Evolutionary conservation across 768 basidiomycete genomes (phyloP).

Genomic region (Amanita brunnescens): DNA sequence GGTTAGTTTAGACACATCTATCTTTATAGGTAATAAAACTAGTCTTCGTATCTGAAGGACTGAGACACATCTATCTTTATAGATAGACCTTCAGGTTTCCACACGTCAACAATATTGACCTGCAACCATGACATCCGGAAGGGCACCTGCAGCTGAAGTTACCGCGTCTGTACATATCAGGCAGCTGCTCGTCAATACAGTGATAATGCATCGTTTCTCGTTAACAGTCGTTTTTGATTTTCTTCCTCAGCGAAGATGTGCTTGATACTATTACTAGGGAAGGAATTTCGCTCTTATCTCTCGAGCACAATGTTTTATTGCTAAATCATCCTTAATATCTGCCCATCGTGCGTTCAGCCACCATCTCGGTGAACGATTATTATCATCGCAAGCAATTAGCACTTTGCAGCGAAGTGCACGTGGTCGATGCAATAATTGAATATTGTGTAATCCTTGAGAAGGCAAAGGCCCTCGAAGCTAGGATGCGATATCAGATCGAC

Average conservation of each 20-base stretch:
- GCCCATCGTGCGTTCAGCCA: conserved; percentile 66
- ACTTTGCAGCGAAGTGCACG: conserved; percentile 39
- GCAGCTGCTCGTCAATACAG: conserved; percentile 49
- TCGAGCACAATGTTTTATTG: conserved; percentile 79
- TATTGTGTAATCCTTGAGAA: conserved; percentile 83
- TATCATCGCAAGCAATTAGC: conserved; percentile 46
- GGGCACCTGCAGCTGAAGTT: conserved; percentile 15
- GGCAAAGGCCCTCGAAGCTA: conserved; percentile 70
- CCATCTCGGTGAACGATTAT: conserved; percentile 41
- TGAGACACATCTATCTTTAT: no score
- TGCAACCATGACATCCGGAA: neutral
- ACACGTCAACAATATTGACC: no score
- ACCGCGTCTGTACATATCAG: conserved; percentile 41
- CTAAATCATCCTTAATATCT: conserved; percentile 72
- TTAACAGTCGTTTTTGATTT: conserved; percentile 1
- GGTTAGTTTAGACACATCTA: no score
- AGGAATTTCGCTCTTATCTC: conserved; percentile 85
- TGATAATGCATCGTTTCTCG: conserved; percentile 25
- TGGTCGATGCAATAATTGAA: conserved; percentile 75
- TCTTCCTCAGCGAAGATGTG: conserved; percentile 16
- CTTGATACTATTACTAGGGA: conserved; percentile 53
- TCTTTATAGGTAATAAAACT: no score
- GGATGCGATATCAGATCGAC: conserved; percentile 93
- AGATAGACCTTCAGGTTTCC: no score
- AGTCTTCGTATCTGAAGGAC: no score